phyloP scores from a whole-genome alignment of 306 rosid species.

The Castanea sativa region DNA sequence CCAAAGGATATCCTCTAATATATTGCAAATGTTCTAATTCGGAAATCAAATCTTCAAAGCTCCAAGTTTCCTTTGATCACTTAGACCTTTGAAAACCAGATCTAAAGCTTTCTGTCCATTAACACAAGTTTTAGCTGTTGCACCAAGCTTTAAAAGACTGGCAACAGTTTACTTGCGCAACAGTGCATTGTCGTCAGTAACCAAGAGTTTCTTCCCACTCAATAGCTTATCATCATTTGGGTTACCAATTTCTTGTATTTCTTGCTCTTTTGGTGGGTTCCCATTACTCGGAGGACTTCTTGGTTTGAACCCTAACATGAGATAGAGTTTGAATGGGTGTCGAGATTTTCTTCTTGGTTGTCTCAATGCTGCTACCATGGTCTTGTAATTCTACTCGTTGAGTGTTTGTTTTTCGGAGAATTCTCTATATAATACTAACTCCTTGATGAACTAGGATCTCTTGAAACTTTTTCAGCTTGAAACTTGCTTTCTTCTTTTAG shows the following conservation, averaged over 20 bases:
- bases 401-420: not conserved
- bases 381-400: constrained; percentile 9
- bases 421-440: not conserved
- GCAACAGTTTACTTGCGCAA: constrained; percentile 29
- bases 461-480: not conserved
- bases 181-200: constrained; percentile 48
- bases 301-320: not conserved
- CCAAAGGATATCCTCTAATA: too few species aligned
- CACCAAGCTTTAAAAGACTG: constrained; percentile 46
- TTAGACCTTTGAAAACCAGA: constrained; percentile 37
- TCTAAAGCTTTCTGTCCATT: constrained; percentile 61
- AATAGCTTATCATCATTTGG: constrained; percentile 26
- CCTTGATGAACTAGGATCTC: constrained; percentile 12
- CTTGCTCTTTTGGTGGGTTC: too few species aligned
- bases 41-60: not conserved
- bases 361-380: not conserved
- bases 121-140: constrained; percentile 38
- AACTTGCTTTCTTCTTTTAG: not conserved
- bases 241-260: not conserved
- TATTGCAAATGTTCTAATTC: too few species aligned
- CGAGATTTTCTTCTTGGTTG: constrained; percentile 7
- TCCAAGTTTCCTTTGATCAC: constrained; percentile 7
- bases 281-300: too few species aligned
- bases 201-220: constrained; percentile 56
- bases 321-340: not conserved